A percentile compares a stretch with the other conserved stretches of the same genome.
These are phyloP conservation scores for Neurospora sp. DNA, from an alignment of 495 filamentous ascomycete genomes.

Conservation along the genomic window DNA sequence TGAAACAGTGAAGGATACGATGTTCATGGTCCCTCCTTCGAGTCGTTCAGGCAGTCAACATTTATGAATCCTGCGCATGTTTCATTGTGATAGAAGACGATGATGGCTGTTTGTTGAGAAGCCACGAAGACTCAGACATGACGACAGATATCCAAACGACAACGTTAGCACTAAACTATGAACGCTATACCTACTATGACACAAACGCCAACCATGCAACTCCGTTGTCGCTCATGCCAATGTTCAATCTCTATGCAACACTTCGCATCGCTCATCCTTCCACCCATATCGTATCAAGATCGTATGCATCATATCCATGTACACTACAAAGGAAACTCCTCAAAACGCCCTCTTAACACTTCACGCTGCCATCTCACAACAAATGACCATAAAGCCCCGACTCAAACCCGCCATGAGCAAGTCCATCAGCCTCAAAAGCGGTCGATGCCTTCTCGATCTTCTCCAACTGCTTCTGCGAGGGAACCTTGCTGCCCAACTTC, in stretches of 20 bases:
- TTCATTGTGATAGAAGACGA: not conserved
- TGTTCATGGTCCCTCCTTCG: not conserved
- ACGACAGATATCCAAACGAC: not conserved
- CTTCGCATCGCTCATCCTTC: not conserved
- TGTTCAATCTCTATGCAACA: not conserved
- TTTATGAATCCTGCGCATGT: not conserved
- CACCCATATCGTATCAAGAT: not conserved
- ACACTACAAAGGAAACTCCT: not conserved
- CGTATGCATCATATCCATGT: not conserved
- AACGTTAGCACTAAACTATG: not conserved
- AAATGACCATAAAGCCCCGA: not conserved
- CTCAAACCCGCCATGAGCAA: not conserved
- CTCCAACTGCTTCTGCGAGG: not conserved
- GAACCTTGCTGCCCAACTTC: conserved; percentile 29
- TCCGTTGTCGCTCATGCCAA: not conserved
- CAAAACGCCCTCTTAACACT: not conserved
- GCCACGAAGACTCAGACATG: not conserved
- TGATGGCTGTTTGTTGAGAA: not conserved
- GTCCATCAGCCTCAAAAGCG: not conserved
- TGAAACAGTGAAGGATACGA: not conserved
- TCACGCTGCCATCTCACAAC: not conserved
- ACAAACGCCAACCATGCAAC: not conserved
- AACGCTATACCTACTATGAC: not conserved
- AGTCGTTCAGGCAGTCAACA: not conserved
- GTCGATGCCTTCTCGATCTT: not conserved